phyloP scores from a whole-genome alignment of 2,329 filamentous ascomycete species.

The Aspergillus sp. region DNA sequence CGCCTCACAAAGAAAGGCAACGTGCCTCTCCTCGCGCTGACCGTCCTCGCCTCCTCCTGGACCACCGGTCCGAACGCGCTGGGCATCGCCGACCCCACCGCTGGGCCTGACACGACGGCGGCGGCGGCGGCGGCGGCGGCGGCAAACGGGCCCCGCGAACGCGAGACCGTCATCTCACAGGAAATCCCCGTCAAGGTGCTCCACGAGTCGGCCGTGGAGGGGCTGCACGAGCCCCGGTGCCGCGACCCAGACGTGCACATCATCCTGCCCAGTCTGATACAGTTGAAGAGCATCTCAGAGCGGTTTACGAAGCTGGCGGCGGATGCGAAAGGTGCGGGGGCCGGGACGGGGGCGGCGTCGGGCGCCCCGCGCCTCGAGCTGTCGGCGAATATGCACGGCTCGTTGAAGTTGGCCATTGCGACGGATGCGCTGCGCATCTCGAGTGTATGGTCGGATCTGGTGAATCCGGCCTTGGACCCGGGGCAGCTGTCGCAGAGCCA shows the following conservation, averaged over 20 bases:
- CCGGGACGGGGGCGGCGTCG: constrained; percentile 21
- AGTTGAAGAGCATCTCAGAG: constrained; percentile 91
- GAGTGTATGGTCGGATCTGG: constrained; percentile 79
- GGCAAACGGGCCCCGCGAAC: constrained; percentile 57
- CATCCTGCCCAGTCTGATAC: constrained; percentile 77
- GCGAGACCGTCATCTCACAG: constrained; percentile 90
- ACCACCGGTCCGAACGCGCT: constrained; percentile 53
- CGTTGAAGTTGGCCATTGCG: constrained; percentile 71
- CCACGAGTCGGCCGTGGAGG: constrained; percentile 77
- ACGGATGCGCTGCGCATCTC: constrained; percentile 84
- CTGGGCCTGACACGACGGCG: constrained; percentile 30
- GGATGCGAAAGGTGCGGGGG: constrained; percentile 36
- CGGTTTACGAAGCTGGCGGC: constrained; percentile 77
- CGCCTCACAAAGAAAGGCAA: constrained; percentile 91
- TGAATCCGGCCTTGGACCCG: constrained; percentile 84
- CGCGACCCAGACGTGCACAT: constrained; percentile 94
- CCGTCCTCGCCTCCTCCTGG: constrained; percentile 66
- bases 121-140: constrained; percentile 48
- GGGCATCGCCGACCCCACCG: constrained; percentile 37
- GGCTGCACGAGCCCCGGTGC: constrained; percentile 87
- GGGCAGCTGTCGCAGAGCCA: constrained; percentile 63
- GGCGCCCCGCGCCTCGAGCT: constrained; percentile 69
- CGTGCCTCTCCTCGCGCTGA: constrained; percentile 81
- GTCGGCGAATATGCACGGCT: constrained; percentile 92
- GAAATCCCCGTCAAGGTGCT: constrained; percentile 94